Evolutionary conservation across 441 rosid species (phyloP).

Genomic region (Adansonia grandidieri): DNA sequence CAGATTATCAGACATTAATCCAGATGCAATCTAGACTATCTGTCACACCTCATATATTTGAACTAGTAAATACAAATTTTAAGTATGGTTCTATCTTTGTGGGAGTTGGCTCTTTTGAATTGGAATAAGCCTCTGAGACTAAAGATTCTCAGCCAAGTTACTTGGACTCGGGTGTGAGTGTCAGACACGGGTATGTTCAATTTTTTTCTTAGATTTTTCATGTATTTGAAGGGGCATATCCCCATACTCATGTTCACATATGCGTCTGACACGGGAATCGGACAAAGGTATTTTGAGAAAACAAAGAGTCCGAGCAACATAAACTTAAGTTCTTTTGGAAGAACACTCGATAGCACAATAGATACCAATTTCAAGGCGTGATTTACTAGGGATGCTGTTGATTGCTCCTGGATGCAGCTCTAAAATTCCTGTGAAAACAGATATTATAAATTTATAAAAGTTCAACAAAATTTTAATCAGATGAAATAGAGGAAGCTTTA

Average conservation of each 20-base stretch:
- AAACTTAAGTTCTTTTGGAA: background rate
- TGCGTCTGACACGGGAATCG: no score
- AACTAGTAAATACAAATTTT: background rate
- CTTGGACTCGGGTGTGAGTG: no score
- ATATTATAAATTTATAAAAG: conserved; percentile 14
- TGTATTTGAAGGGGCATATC: no score
- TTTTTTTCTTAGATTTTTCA: no score
- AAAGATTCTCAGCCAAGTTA: no score
- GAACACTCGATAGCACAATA: background rate
- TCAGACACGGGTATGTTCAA: no score
- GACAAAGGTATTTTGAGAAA: no score
- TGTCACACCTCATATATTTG: background rate
- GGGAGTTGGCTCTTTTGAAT: background rate
- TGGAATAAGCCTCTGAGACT: background rate
- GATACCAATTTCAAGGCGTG: conserved; percentile 92
- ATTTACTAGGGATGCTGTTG: conserved; percentile 95
- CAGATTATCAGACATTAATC: background rate
- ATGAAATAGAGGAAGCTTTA: background rate
- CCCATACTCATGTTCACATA: no score
- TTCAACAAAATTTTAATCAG: background rate
- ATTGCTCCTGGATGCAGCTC: conserved; percentile 95
- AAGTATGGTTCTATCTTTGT: background rate
- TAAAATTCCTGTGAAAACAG: conserved; percentile 58
- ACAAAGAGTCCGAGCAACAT: no score
- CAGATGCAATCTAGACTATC: background rate